Conservation (phyloP, 176 grass and related monocot genomes). For the Musa itinerans region DNA sequence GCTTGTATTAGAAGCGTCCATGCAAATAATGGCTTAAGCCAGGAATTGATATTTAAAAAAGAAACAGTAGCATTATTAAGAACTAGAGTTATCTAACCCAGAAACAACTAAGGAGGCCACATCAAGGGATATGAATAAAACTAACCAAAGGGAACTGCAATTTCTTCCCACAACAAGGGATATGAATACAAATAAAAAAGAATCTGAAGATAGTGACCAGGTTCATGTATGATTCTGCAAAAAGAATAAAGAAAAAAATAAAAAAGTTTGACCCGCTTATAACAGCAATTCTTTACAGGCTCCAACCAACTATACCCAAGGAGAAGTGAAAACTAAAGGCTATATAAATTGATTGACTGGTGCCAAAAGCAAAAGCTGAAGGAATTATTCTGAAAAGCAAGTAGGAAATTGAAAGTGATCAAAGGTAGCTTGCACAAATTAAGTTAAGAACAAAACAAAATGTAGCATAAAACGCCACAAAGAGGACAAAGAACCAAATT, state of each 20-base stretch:
- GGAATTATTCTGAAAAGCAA: not conserved
- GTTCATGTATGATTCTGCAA: not conserved
- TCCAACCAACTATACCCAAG: not conserved
- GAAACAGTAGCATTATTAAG: not conserved
- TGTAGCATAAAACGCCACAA: slow-evolving; percentile 29
- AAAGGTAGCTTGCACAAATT: not conserved
- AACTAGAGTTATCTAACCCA: not conserved
- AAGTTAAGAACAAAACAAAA: slow-evolving; percentile 15
- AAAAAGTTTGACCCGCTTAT: not conserved
- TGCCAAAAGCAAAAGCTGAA: slow-evolving; percentile 4
- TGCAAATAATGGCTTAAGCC: not conserved
- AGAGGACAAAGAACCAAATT: slow-evolving; percentile 47
- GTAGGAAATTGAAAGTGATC: not conserved
- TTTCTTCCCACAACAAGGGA: not conserved
- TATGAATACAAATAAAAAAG: not conserved
- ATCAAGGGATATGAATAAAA: not conserved
- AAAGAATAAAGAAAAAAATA: not conserved
- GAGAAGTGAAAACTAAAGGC: not conserved
- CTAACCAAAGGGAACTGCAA: not conserved
- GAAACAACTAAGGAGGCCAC: not conserved
- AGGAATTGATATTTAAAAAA: not conserved
- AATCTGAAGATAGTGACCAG: not conserved
- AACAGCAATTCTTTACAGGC: not conserved
- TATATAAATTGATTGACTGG: not conserved
- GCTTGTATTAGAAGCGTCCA: not conserved